Conservation (phyloP, 305 asterid genomes). For the Solanum hybrid region DNA sequence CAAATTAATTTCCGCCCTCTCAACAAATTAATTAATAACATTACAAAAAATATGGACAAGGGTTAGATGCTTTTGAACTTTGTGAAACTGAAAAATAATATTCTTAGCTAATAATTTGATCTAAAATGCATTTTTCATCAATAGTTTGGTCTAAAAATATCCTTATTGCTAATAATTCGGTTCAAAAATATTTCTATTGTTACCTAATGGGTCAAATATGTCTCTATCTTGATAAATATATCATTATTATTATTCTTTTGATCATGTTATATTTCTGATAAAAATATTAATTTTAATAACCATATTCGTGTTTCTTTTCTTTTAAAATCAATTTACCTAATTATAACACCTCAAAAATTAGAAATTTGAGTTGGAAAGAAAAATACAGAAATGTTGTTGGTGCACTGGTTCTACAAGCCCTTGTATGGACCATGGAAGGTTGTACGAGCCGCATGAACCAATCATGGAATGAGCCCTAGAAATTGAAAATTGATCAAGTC, state of each 20-base stretch:
- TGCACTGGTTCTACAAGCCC: not conserved
- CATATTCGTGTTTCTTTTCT: not conserved
- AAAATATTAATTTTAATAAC: not conserved
- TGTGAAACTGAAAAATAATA: not conserved
- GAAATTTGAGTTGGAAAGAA: not conserved
- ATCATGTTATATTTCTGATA: not conserved
- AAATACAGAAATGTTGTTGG: no score
- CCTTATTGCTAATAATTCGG: not conserved
- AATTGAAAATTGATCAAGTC: not conserved
- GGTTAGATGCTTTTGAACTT: not conserved
- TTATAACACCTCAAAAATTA: not conserved
- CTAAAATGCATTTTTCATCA: not conserved
- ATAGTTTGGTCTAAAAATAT: not conserved
- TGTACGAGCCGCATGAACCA: not conserved
- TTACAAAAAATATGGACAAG: not conserved
- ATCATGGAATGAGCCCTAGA: not conserved
- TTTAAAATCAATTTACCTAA: not conserved
- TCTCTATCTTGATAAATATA: not conserved
- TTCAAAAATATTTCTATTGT: not conserved
- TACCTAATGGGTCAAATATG: not conserved
- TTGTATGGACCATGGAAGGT: not conserved
- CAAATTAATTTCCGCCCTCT: not conserved
- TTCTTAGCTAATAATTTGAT: not conserved
- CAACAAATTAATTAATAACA: not conserved
- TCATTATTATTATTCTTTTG: not conserved